These are phyloP conservation scores for Aureobasidium melanogenum DNA, from an alignment of 2,329 filamentous ascomycete genomes.

Conservation along the genomic window DNA sequence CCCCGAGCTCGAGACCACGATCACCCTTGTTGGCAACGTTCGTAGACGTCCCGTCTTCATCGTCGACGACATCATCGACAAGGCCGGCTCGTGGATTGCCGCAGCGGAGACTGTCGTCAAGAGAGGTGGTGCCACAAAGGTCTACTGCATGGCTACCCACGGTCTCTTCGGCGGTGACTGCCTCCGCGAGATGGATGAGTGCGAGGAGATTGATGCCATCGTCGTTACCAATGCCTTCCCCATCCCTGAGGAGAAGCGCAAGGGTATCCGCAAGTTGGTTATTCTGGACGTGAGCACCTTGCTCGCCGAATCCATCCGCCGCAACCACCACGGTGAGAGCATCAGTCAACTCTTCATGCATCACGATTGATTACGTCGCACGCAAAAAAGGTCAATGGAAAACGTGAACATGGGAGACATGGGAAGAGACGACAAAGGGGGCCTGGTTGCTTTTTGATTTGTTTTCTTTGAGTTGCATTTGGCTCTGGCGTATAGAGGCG, in stretches of 20 bases:
- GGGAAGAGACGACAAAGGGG: neutral
- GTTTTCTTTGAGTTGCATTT: neutral
- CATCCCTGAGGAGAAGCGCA: constrained; percentile 65
- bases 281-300: constrained; percentile 83
- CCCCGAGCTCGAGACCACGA: constrained; percentile 79
- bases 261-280: constrained; percentile 70
- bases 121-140: constrained; percentile 79
- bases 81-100: constrained; percentile 91
- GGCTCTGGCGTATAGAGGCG: neutral
- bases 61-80: constrained; percentile 98
- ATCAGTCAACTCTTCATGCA: constrained; percentile 48
- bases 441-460: neutral
- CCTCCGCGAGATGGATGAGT: constrained; percentile 80
- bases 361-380: constrained; percentile 13
- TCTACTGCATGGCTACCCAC: constrained; percentile 96
- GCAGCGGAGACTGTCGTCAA: constrained; percentile 96
- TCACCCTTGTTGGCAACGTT: constrained; percentile 95
- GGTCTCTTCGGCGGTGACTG: constrained; percentile 87
- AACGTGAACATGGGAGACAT: neutral
- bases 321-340: constrained; percentile 93
- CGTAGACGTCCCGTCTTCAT: constrained; percentile 82
- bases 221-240: constrained; percentile 97
- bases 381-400: neutral
- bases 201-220: constrained; percentile 87
- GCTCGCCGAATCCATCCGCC: constrained; percentile 82